Evolutionary conservation across 768 basidiomycete genomes (phyloP), one percentile per base, ranked within the genome.

Genomic region (Roridomyces roridus): DNA sequence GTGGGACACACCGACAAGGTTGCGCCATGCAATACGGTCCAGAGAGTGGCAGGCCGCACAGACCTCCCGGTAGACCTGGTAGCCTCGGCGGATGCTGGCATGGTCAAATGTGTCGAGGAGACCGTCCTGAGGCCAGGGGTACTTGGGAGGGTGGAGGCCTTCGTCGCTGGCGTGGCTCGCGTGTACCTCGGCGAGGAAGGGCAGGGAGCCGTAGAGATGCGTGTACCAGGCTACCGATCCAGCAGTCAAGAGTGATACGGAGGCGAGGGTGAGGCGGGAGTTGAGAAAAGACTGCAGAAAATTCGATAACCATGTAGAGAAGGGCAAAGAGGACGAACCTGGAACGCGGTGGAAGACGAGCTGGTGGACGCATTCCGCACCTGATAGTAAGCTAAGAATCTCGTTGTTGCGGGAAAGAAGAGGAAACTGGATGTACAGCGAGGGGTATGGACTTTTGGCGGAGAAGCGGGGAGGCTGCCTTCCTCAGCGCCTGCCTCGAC

Each of bases 21-120:
- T 99, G 72, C 97, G 93, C 97, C 97, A 99, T 55, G 97, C 97
- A 70, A 99, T 96, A 67, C 97, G 94, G 80, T 99, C 94, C 52
- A 99, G 87, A 29, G 97, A 99, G 75, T 99, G 97, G 76, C 97
- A 99, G 11, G 97, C 94, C 15, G 97, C 93, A 72, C 97, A 99
- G 53, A 99, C 97, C 77, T 99, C 96, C 62, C 95, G 93, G 83
- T 99, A 99, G 53, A 99, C 97, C 74, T 91, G 87, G 80, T 92
- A 96, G 36, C 94, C 96, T 70, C 96, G 85, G 67, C 96, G 94
- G 69, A 98, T 96, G 74, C 95, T 89, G 60, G 94, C 86, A 74
- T 99, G 97, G 81, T 99, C 96, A 69, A 96, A 99, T 41, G 91
- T 88, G 76, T 97, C 93, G 24, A 99, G 77, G 56, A 74, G 69